Conservation (phyloP, 169 alveolate species). For the Plasmodium inui region DNA sequence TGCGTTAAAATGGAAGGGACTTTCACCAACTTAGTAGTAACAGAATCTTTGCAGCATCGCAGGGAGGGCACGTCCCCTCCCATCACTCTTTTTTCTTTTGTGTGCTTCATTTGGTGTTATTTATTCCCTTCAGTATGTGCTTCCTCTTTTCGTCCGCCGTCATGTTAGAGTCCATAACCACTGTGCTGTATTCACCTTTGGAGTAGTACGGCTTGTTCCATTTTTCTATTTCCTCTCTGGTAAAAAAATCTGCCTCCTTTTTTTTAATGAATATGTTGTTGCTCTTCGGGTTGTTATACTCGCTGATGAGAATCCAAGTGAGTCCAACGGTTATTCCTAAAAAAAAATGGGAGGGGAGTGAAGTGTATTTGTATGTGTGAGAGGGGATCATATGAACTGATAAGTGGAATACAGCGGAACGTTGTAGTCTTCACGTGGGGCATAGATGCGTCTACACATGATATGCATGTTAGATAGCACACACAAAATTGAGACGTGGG, state of each 20-base stretch:
- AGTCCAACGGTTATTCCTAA: slow-evolving; percentile 71
- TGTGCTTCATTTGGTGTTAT: slow-evolving; percentile 9
- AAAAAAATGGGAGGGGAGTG: background rate
- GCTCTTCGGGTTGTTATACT: slow-evolving; percentile 63
- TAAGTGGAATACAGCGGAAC: background rate
- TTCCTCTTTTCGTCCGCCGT: slow-evolving; percentile 58
- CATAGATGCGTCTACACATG: background rate
- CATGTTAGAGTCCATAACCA: slow-evolving; percentile 3
- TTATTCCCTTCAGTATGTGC: slow-evolving; percentile 30
- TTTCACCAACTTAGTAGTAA: background rate
- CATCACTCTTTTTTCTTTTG: background rate
- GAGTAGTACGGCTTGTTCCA: slow-evolving; percentile 70
- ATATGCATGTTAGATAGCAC: background rate
- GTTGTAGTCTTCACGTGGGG: background rate
- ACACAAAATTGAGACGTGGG: background rate
- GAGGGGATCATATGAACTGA: background rate
- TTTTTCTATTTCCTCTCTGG: slow-evolving; percentile 68
- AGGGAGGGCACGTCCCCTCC: background rate
- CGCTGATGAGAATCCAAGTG: slow-evolving; percentile 69
- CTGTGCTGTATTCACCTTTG: background rate
- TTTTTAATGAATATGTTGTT: slow-evolving; percentile 69
- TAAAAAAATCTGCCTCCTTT: slow-evolving; percentile 70
- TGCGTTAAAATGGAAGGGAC: background rate
- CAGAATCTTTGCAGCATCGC: background rate
- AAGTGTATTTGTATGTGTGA: background rate